phyloP scores from a whole-genome alignment of 495 filamentous ascomycete genomes.

The Stereocaulon alpinum region DNA sequence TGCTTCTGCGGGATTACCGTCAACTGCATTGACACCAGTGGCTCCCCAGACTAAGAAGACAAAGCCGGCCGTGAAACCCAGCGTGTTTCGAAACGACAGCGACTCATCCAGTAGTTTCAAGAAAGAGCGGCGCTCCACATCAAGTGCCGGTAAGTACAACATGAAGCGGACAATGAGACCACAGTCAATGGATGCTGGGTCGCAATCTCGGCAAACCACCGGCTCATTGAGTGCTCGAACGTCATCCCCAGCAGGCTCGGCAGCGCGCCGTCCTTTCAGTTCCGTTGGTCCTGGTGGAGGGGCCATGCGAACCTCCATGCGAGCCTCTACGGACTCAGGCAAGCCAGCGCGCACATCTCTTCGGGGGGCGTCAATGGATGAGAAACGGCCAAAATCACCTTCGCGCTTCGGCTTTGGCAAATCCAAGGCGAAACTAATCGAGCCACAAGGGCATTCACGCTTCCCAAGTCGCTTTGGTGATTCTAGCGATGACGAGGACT shows the following conservation, averaged over 20 bases:
- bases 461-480: constrained; percentile 49
- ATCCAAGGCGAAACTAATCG: constrained; percentile 30
- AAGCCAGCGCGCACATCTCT: constrained; percentile 18
- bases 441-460: constrained; percentile 28
- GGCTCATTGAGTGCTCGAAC: constrained; percentile 28
- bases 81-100: constrained; percentile 40
- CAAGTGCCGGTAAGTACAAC: constrained; percentile 29
- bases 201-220: constrained; percentile 29
- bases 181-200: constrained; percentile 25
- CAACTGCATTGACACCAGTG: constrained; percentile 13
- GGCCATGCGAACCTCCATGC: constrained; percentile 43
- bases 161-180: constrained; percentile 50
- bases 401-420: constrained; percentile 41
- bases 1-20: constrained; percentile 9
- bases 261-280: constrained; percentile 20
- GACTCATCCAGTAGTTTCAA: constrained; percentile 56
- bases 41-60: constrained; percentile 17
- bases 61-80: constrained; percentile 16
- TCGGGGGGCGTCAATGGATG: constrained; percentile 22
- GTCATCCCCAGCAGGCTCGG: constrained; percentile 25
- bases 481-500: constrained; percentile 64
- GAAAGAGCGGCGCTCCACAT: constrained; percentile 32
- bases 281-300: constrained; percentile 18
- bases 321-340: constrained; percentile 25
- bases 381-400: constrained; percentile 30